These are phyloP conservation scores for Marasmius oreades DNA, from an alignment of 1,284 basidiomycete genomes.

Conservation along the genomic window DNA sequence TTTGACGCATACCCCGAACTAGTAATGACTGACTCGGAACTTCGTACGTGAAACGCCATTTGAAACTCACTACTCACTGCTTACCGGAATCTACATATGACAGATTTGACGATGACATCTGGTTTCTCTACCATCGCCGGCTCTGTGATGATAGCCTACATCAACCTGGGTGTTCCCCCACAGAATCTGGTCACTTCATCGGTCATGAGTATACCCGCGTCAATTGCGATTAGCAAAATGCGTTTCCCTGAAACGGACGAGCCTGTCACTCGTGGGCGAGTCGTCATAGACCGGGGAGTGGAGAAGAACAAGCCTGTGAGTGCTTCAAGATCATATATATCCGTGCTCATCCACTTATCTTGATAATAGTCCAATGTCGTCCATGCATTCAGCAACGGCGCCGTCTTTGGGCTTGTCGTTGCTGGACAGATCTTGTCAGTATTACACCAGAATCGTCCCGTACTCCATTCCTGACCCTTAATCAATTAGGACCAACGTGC, in stretches of 20 bases:
- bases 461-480: neutral
- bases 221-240: slow-evolving; percentile 88
- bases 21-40: slow-evolving; percentile 86
- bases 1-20: slow-evolving; percentile 8
- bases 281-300: slow-evolving; percentile 76
- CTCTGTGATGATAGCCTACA: slow-evolving; percentile 84
- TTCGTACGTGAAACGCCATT: slow-evolving; percentile 42
- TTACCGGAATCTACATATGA: too few relatives aligned
- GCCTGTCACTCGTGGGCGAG: slow-evolving; percentile 79
- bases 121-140: slow-evolving; percentile 92
- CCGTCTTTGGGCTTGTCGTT: slow-evolving; percentile 80
- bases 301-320: slow-evolving; percentile 43
- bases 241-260: slow-evolving; percentile 81
- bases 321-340: slow-evolving; percentile 14
- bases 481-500: slow-evolving; percentile 60
- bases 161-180: slow-evolving; percentile 77
- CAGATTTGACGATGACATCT: slow-evolving; percentile 83
- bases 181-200: slow-evolving; percentile 86
- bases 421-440: slow-evolving; percentile 81
- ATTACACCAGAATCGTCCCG: neutral
- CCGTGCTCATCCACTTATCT: neutral
- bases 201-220: slow-evolving; percentile 93
- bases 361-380: slow-evolving; percentile 67
- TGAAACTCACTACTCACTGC: neutral
- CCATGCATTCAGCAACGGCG: slow-evolving; percentile 88